Base-by-base conservation (phyloP, 2,329 filamentous ascomycete genomes). In the Botrytis deweyae region DNA sequence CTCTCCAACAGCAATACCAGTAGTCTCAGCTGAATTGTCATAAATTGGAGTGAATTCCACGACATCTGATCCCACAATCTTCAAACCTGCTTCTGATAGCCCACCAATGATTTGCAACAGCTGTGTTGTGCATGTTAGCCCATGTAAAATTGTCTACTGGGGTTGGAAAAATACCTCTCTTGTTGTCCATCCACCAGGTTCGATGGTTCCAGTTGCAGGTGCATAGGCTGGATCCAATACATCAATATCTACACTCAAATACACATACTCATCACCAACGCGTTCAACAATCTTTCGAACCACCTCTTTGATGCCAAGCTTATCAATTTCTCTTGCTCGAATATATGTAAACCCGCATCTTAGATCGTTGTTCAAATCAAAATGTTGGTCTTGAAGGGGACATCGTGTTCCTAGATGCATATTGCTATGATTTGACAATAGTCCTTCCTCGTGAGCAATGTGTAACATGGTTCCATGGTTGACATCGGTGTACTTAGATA, bases 391-490 rank as follows among this genome's bases (percentile, higher is more conserved):
- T 46, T 76, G 76, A 0, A 80, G 72, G 4, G 71, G 66, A 59
- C 77, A 80, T 12, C 79, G 76, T 22, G 78, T 78, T 33, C 80
- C 80, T 2, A 80, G 71, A 75, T 81, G 80, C 79, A 81, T 80
- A 29, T 80, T 80, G 70, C 78, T 78, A 46, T 79, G 62, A 59
- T 79, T 79, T 3, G 79, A 79, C 8, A 81, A 72, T 7, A 81
- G 73, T 4, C 79, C 80, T 75, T 81, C 80, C 68, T 81, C 79
- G 36, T 80, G 79, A 14, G 80, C 80, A n/a, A 81, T 80, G 59
- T 81, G 80, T 16, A 81, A 74, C 77, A 81, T 80, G 1, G 80
- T 80, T 2, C 80, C 80, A 62, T 81, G 80, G 46, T 81, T 81
- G 20, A 81, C 74, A 62, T 79, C 78, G 4, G 79, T 73, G 42